Evolutionary conservation across 768 basidiomycete genomes (phyloP).

Genomic region (Calocera cornea): DNA sequence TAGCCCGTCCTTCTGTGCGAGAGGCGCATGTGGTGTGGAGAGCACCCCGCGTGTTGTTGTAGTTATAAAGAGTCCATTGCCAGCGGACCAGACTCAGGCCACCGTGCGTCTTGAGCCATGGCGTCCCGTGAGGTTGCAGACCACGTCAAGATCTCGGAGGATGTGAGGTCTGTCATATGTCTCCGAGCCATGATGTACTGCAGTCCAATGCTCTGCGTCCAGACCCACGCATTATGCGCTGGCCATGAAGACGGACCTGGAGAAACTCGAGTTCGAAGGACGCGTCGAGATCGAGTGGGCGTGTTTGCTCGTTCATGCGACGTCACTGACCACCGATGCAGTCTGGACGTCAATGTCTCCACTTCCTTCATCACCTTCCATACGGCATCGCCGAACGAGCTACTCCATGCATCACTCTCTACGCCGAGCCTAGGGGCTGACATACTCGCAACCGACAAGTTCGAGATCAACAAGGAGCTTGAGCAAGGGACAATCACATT

Average conservation of each 20-base stretch:
- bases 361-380: constrained; percentile 57
- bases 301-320: background rate
- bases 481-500: constrained; percentile 60
- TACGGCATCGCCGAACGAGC: constrained; percentile 38
- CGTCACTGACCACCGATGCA: constrained; percentile 17
- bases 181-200: background rate
- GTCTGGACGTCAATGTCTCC: constrained; percentile 48
- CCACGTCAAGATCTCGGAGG: background rate
- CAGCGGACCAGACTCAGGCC: background rate
- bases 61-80: too few species aligned
- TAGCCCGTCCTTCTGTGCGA: too few species aligned
- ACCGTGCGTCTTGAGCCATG: background rate
- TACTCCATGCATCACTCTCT: constrained; percentile 39
- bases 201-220: background rate
- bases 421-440: constrained; percentile 40
- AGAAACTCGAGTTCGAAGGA: constrained; percentile 61
- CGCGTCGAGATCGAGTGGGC: constrained; percentile 56
- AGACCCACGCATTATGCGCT: constrained; percentile 26
- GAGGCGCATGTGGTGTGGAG: too few species aligned
- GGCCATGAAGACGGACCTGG: constrained; percentile 45
- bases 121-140: background rate
- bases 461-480: constrained; percentile 41
- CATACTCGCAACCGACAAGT: constrained; percentile 31
- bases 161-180: background rate
- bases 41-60: too few species aligned